Base-by-base conservation (phyloP, 2,329 filamentous ascomycete genomes). In the Tolypocladium ovalisporum region DNA sequence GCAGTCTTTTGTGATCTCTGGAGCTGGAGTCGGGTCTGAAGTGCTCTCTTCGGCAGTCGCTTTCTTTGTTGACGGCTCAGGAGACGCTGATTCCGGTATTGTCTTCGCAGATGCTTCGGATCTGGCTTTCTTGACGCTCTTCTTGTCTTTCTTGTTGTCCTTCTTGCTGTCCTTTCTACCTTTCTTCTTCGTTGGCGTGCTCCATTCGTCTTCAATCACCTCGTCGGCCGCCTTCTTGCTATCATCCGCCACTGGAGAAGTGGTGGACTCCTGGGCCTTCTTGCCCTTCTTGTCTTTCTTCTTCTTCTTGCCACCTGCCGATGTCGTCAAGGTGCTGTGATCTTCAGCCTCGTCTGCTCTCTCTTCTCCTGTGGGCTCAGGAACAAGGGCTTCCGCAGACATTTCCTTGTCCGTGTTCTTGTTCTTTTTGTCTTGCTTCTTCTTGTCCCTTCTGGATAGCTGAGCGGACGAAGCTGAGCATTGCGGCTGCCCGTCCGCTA, bases 121-220 rank as follows among this genome's bases (percentile, higher is more conserved):
- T 58, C 64, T 35, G 61, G 60, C 27, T 39, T 13, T 32, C 32
- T 61, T 61, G 17, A 19, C 47, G 39, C 32, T 60, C 39, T 61
- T 58, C 49, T 65, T 62, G n/a, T 63, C 59, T 56, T 63, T 65
- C 57, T 65, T 68, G n/a, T n/a, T 56, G 49, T 61, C 62, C 62
- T 66, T 64, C 56, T 63, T 67, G 7, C 37, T 58, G 37, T 59
- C 61, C 63, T 65, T 67, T 5, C 37, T 58, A 37, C 58, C 61
- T 62, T 65, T 67, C 39, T 51, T 58, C 52, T 62, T 64, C 36
- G 57, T 56, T 40, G 51, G 17, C 9, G 55, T 19, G 52, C 40
- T 55, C 59, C 52, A 37, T 40, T 55, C 51, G 27, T 61, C 61
- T 15, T 64, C 58, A 15, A 37, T 59, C 19, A 29, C 51, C 40